Evolutionary conservation across 1,284 basidiomycete species (phyloP).

Genomic region (Melampsora americana): DNA sequence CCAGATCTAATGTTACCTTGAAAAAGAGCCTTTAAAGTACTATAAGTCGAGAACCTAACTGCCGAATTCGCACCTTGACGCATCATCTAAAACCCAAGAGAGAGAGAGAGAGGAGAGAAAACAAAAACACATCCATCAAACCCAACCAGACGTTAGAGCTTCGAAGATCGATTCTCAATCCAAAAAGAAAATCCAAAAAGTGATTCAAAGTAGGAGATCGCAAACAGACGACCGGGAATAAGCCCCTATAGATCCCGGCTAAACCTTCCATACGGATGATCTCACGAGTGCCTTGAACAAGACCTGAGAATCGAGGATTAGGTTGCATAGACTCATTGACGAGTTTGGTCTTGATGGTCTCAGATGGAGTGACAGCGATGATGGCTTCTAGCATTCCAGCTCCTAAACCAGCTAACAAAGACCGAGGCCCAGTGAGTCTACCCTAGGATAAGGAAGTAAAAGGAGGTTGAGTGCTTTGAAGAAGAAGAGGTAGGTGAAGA

Average conservation of each 20-base stretch:
- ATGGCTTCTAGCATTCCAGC: constrained; percentile 93
- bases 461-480: constrained; percentile 3
- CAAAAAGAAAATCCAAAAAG: not conserved
- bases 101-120: no score
- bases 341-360: constrained; percentile 99
- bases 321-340: constrained; percentile 88
- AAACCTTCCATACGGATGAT: constrained; percentile 81
- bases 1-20: constrained; percentile 79
- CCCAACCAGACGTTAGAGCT: no score
- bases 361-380: constrained; percentile 92
- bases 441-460: constrained; percentile 61
- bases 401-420: constrained; percentile 83
- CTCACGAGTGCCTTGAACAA: constrained; percentile 75
- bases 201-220: not conserved
- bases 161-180: no score
- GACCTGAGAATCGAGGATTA: constrained; percentile 78
- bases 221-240: constrained; percentile 80
- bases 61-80: constrained; percentile 96
- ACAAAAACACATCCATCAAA: no score
- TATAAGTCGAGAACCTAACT: constrained; percentile 92
- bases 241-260: constrained; percentile 77
- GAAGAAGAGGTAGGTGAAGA: not conserved
- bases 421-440: constrained; percentile 77
- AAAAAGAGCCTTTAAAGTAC: constrained; percentile 77
- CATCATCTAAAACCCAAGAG: constrained; percentile 77